Base-by-base conservation (phyloP, 2,329 filamentous ascomycete genomes). In the Colletotrichum abscissum region DNA sequence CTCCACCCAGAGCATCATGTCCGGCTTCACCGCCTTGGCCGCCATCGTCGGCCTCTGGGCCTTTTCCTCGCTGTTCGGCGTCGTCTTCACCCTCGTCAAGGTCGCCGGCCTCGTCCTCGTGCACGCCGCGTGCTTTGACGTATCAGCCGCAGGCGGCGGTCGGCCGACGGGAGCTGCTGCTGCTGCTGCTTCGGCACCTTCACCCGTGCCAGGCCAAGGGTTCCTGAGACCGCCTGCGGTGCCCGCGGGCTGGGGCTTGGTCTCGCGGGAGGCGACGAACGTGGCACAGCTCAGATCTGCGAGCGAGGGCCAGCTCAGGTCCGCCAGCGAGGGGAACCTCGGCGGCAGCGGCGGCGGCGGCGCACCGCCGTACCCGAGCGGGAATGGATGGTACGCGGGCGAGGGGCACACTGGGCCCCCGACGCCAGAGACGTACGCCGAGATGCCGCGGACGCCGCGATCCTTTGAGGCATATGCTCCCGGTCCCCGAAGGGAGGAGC, bases 21-120 rank as follows among this genome's bases (percentile, higher is more conserved):
- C 71, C 9, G 67, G 60, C 8, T 73, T 73, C 49, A 54, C 71
- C 30, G 67, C 56, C 33, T 28, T 57, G 19, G 33, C 71, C 8
- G 71, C 55, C 67, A 26, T 73, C 35, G 71, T 73, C 24, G 71
- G 24, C 5, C 60, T 73, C 19, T 73, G 71, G 71, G 71, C 67
- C 12, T 73, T 73, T 33, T 73, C 67, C n/a, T 73, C 71, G 8
- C 33, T 71, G 26, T 73, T 73, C 28, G 62, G 71, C 56, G 71
- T 73, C 26, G 28, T 73, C 56, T 35, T 56, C 12, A 73, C 71
- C 16, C 46, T 73, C 19, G 49, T 70, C 60, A 70, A 73, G 60
- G 71, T 73, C 60, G 60, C 60, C 22, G 22, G 54, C 46, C 71
- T 73, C 35, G 67, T 73, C 24, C 62, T 70, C 46, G 46, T 64